Evolutionary conservation across 177 flowering plant genomes (phyloP), one percentile per base, ranked within the genome.

Genomic region (Vitis hybrid): DNA sequence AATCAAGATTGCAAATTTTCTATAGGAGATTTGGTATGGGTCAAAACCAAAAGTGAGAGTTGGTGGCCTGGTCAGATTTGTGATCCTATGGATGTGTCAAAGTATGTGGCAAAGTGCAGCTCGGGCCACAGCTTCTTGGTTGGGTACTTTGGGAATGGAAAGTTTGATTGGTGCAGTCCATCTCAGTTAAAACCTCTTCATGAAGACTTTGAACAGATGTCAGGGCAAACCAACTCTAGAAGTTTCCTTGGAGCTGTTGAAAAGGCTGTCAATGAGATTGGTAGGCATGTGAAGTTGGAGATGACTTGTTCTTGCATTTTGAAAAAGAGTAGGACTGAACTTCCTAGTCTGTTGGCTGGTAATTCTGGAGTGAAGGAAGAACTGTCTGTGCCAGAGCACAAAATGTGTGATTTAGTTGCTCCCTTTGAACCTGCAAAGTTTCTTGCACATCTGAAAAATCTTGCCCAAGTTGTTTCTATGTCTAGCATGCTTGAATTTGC

Each of bases 21-120:
- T 9, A 74, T 75, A 12, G 91, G 94, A 65, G 89, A 89, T 79
- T 64, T 88, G 33, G 91, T 89, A 9, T 89, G 94, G 94, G 79
- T 75, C 22, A 81, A 78, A 70, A 77, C 83, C 17, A 86, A 84
- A 69, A 75, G 53, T 64, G 75, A 77, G 56, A 80, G 78, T 19
- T 89, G 94, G 90, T 88, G 90, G 91, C 91, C 91, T 6, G 91
- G 90, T 51, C 79, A 73, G 62, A 79, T 89, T 51, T 76, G 65
- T 57, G 80, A 86, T 72, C 88, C 93, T 51, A 65, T 59, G 13
- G 79, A 77, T 76, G 85, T 71, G 2, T 68, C 85, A 9, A 76
- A 79, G 6, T 69, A 51, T 76, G 79, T 80, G 8, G 72, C 69
- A 3, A 78, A 79, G 67, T 57, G 62, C 63, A 80, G 69, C 3